phyloP scores from a whole-genome alignment of 345 rosid species.

The Xanthoceras sorbifolium region DNA sequence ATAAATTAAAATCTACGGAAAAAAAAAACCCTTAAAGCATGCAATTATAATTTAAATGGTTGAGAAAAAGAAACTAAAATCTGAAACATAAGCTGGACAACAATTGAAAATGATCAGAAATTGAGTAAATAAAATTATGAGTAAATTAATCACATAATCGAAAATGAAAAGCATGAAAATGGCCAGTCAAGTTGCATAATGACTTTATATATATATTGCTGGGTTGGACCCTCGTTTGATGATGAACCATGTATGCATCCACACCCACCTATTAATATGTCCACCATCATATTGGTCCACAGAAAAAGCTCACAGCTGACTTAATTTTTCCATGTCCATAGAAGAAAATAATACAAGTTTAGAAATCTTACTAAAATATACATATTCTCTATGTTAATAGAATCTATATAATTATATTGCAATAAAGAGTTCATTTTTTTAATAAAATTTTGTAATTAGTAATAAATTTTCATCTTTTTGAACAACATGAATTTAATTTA shows the following conservation, averaged over 20 bases:
- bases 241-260: background rate
- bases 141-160: background rate
- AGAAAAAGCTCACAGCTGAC: background rate
- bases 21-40: background rate
- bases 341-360: background rate
- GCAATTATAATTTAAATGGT: background rate
- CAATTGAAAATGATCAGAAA: background rate
- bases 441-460: too few relatives aligned
- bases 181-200: conserved; percentile 19
- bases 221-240: conserved; percentile 4
- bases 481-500: too few relatives aligned
- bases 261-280: background rate
- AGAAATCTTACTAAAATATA: background rate
- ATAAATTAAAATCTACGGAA: background rate
- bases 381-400: background rate
- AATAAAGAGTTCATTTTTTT: too few relatives aligned
- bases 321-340: background rate
- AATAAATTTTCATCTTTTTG: too few relatives aligned
- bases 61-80: background rate
- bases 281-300: conserved; percentile 16
- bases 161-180: background rate
- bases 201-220: conserved; percentile 8
- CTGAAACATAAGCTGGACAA: background rate
- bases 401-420: background rate
- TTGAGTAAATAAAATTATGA: background rate